These are phyloP conservation scores for Trypanosoma mega DNA, from an alignment of 208 protist species.

Conservation along the genomic window DNA sequence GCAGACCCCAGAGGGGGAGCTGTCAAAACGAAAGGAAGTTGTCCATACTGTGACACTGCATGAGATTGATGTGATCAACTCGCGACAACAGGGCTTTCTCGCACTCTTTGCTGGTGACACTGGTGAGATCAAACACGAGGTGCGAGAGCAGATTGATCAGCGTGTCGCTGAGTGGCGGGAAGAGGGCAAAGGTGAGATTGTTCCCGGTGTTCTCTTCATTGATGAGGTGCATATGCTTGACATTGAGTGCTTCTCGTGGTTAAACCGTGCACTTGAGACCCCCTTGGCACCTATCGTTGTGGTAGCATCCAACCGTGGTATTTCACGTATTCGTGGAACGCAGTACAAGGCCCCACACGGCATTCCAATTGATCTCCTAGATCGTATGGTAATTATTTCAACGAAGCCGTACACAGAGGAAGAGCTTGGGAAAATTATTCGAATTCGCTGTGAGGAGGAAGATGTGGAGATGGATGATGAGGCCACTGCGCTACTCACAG, in stretches of 20 bases:
- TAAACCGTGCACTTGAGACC: slow-evolving; percentile 99
- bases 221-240: slow-evolving; percentile 99
- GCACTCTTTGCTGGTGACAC: slow-evolving; percentile 99
- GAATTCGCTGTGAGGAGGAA: slow-evolving; percentile 98
- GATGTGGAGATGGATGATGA: slow-evolving; percentile 98
- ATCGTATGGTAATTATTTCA: slow-evolving; percentile 99
- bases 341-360: slow-evolving; percentile 98
- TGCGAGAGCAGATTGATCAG: slow-evolving; percentile 99
- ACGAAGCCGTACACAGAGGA: slow-evolving; percentile 95
- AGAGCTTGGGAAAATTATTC: slow-evolving; percentile 97
- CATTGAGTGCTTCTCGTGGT: slow-evolving; percentile 99
- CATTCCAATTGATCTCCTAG: slow-evolving; percentile 98
- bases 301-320: slow-evolving; percentile 99
- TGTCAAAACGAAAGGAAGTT: slow-evolving; percentile 99
- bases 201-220: slow-evolving; percentile 98
- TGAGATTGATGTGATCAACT: slow-evolving; percentile 99
- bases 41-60: slow-evolving; percentile 99
- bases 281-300: slow-evolving; percentile 98
- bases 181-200: slow-evolving; percentile 99
- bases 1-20: slow-evolving; percentile 98
- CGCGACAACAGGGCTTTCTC: slow-evolving; percentile 98
- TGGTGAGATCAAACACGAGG: slow-evolving; percentile 99
- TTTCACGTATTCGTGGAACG: slow-evolving; percentile 99
- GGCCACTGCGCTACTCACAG: slow-evolving; percentile 95
- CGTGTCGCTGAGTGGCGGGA: slow-evolving; percentile 99